Evolutionary conservation across 1,284 basidiomycete genomes (phyloP).

Genomic region (Hypsizygus ulmarius): DNA sequence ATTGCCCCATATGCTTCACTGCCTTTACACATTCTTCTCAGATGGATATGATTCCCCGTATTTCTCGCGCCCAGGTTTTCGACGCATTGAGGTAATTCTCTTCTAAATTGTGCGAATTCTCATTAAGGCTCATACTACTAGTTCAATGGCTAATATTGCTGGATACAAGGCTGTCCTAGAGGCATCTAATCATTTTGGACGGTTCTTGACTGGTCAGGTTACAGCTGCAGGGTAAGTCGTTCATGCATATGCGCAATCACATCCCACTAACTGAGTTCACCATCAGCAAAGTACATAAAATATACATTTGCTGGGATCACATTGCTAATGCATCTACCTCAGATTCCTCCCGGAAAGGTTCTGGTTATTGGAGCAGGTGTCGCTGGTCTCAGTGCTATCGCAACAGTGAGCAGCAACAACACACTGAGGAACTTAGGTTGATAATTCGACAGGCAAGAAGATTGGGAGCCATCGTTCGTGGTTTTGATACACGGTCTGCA

Average conservation of each 20-base stretch:
- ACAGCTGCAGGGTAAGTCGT: conserved; percentile 76
- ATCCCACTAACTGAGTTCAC: not conserved
- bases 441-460: conserved; percentile 57
- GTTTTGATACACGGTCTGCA: conserved; percentile 80
- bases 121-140: conserved; percentile 25
- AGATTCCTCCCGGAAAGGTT: conserved; percentile 85
- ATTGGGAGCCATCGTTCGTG: conserved; percentile 82
- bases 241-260: conserved; percentile 3
- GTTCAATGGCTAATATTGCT: conserved; percentile 88
- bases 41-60: conserved; percentile 89
- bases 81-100: conserved; percentile 70
- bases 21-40: conserved; percentile 20
- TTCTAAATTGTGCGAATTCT: not conserved
- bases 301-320: not conserved
- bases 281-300: conserved; percentile 16
- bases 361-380: conserved; percentile 85
- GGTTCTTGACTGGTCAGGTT: conserved; percentile 85
- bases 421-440: not conserved
- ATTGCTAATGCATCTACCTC: conserved; percentile 9
- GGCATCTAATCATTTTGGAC: conserved; percentile 82
- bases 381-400: conserved; percentile 82
- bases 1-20: conserved; percentile 1
- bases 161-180: conserved; percentile 87
- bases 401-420: conserved; percentile 50
- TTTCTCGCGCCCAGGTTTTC: conserved; percentile 83